Evolutionary conservation across 768 basidiomycete genomes (phyloP).

Genomic region (Rhodotorula toruloides): DNA sequence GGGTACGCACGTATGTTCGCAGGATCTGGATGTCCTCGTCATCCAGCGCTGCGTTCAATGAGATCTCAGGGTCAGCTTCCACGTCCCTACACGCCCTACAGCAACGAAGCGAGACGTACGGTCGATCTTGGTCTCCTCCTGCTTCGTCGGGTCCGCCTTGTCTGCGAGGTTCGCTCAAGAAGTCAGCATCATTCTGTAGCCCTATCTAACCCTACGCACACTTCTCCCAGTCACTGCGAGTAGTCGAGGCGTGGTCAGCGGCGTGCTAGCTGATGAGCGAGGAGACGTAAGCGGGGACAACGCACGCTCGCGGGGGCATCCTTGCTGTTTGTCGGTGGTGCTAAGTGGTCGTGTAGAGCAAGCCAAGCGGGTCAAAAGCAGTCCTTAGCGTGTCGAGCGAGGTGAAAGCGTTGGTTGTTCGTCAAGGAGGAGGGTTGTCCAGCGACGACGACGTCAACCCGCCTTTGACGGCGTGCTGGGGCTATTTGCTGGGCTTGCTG

Average conservation of each 20-base stretch:
- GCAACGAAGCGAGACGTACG: neutral
- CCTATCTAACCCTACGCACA: too few species aligned
- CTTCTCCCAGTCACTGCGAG: constrained; percentile 91
- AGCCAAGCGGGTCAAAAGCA: too few species aligned
- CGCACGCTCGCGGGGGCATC: constrained; percentile 96
- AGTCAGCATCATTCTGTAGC: too few species aligned
- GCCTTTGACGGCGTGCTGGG: neutral
- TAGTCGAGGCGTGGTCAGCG: neutral
- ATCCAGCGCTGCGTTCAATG: constrained; percentile 64
- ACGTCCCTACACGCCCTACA: too few species aligned
- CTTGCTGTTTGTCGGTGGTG: neutral
- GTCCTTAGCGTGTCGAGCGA: neutral
- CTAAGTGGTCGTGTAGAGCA: neutral
- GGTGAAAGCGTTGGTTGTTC: too few species aligned
- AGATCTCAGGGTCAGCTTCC: neutral
- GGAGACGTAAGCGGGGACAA: constrained; percentile 14
- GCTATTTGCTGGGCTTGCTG: neutral
- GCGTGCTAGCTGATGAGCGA: neutral
- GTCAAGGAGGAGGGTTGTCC: too few species aligned
- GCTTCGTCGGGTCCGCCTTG: constrained; percentile 77
- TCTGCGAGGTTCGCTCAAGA: constrained; percentile 50
- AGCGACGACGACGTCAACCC: too few species aligned
- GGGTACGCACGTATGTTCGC: constrained; percentile 76
- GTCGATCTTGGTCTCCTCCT: constrained; percentile 85
- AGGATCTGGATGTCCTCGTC: constrained; percentile 98